Conservation (phyloP, 2,329 filamentous ascomycete species). For the Colletotrichum karsti region DNA sequence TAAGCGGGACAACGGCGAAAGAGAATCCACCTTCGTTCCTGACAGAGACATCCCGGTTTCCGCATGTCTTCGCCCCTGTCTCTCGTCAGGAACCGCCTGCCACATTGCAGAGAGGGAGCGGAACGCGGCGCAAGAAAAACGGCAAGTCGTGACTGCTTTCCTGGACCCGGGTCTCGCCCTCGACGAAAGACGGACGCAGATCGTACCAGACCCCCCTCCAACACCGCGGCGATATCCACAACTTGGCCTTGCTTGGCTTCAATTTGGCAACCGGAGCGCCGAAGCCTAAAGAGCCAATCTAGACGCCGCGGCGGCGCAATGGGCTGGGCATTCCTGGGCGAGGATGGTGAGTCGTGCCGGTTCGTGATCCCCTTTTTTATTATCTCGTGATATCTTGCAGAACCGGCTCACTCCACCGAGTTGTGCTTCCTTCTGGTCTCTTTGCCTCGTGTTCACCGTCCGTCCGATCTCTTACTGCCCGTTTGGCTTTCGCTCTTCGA, state of each 20-base stretch:
- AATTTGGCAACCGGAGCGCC: conserved; percentile 1
- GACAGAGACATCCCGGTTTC: not conserved
- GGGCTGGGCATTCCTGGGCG: conserved; percentile 4
- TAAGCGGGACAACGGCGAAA: not conserved
- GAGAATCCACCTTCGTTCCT: conserved; percentile 10
- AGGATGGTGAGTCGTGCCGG: not conserved
- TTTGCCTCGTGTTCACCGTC: not conserved
- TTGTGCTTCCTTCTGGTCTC: not conserved
- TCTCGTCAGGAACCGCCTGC: not conserved
- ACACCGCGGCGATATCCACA: not conserved
- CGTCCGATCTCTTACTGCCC: conserved; percentile 22
- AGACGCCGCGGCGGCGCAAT: not conserved
- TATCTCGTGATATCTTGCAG: not conserved
- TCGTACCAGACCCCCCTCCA: conserved; percentile 19
- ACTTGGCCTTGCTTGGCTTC: conserved; percentile 5
- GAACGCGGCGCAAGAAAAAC: not conserved
- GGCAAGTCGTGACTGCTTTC: not conserved
- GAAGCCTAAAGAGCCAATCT: conserved; percentile 5
- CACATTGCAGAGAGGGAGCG: not conserved
- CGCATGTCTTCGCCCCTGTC: not conserved
- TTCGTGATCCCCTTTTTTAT: not conserved
- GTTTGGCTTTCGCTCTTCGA: conserved; percentile 7
- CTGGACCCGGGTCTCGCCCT: not conserved
- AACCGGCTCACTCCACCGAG: conserved; percentile 1
- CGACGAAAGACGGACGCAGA: not conserved